Evolutionary conservation across 805 yeast species (phyloP).

Genomic region (Candida odintsovae): DNA sequence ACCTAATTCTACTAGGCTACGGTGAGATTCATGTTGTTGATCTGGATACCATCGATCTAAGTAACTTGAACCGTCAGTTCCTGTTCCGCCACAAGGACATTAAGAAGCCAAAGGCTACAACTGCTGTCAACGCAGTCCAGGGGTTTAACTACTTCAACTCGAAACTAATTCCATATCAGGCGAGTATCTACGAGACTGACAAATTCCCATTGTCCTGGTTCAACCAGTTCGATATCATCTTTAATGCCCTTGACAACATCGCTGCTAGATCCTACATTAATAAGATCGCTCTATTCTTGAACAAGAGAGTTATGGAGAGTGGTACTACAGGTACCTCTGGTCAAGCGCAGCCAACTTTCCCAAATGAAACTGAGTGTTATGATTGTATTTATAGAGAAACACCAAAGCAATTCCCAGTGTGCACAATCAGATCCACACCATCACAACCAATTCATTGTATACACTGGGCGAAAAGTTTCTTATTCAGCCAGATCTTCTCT

Average conservation of each 20-base stretch:
- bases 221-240: slow-evolving; percentile 66
- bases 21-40: slow-evolving; percentile 92
- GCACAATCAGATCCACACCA: slow-evolving; percentile 96
- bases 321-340: slow-evolving; percentile 97
- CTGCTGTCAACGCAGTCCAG: slow-evolving; percentile 79
- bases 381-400: slow-evolving; percentile 85
- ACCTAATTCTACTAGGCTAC: slow-evolving; percentile 70
- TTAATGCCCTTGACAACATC: slow-evolving; percentile 90
- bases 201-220: slow-evolving; percentile 76
- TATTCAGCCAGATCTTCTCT: slow-evolving; percentile 76
- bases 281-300: slow-evolving; percentile 66
- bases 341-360: slow-evolving; percentile 87
- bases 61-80: slow-evolving; percentile 91
- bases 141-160: slow-evolving; percentile 58
- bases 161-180: slow-evolving; percentile 72
- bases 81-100: slow-evolving; percentile 86
- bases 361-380: slow-evolving; percentile 83
- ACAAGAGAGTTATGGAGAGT: slow-evolving; percentile 78
- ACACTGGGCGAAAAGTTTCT: slow-evolving; percentile 94
- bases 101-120: slow-evolving; percentile 78
- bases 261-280: slow-evolving; percentile 92
- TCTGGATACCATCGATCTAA: slow-evolving; percentile 88
- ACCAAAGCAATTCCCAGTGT: slow-evolving; percentile 89
- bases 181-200: slow-evolving; percentile 75
- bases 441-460: slow-evolving; percentile 94